phyloP scores from a whole-genome alignment of 2,329 filamentous ascomycete species.

The Pseudogymnoascus sp. region DNA sequence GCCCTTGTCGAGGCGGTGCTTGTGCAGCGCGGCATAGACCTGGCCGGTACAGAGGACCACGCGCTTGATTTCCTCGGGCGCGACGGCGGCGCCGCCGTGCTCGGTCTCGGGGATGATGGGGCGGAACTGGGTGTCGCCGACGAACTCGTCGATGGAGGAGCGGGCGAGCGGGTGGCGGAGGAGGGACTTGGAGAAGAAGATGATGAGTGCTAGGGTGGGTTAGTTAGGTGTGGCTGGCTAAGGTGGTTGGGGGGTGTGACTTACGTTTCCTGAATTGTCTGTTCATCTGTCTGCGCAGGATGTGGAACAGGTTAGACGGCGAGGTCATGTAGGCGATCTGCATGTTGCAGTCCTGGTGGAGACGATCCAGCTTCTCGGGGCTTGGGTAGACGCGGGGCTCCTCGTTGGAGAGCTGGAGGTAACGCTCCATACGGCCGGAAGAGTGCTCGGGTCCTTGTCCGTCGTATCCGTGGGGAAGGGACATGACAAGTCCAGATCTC shows the following conservation, averaged over 20 bases:
- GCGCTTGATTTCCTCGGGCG: constrained; percentile 81
- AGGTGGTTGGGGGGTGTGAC: constrained; percentile 29
- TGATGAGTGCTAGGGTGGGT: constrained; percentile 61
- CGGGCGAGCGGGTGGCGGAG: constrained; percentile 90
- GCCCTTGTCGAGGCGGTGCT: constrained; percentile 80
- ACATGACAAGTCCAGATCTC: constrained; percentile 92
- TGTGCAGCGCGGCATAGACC: constrained; percentile 82
- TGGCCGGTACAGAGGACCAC: constrained; percentile 93
- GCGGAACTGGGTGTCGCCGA: constrained; percentile 83
- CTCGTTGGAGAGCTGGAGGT: constrained; percentile 94
- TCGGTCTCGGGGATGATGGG: constrained; percentile 92
- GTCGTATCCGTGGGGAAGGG: constrained; percentile 94
- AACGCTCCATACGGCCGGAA: constrained; percentile 93
- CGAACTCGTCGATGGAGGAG: constrained; percentile 85
- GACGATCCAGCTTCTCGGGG: constrained; percentile 81
- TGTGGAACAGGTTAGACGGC: constrained; percentile 92
- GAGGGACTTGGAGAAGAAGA: constrained; percentile 98
- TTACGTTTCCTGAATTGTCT: constrained; percentile 98
- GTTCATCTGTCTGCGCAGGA: constrained; percentile 95
- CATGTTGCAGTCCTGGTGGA: constrained; percentile 99
- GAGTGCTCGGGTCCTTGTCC: constrained; percentile 98
- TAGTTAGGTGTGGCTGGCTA: constrained; percentile 13
- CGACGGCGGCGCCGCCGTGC: constrained; percentile 69
- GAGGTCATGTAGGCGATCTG: constrained; percentile 97
- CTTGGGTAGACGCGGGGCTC: constrained; percentile 89